A percentile compares a stretch with the other conserved stretches of the same genome.
Evolutionary conservation across 371 early-diverging fungal species (phyloP).

Genomic region (Rhizoclosmatium hyalinum): DNA sequence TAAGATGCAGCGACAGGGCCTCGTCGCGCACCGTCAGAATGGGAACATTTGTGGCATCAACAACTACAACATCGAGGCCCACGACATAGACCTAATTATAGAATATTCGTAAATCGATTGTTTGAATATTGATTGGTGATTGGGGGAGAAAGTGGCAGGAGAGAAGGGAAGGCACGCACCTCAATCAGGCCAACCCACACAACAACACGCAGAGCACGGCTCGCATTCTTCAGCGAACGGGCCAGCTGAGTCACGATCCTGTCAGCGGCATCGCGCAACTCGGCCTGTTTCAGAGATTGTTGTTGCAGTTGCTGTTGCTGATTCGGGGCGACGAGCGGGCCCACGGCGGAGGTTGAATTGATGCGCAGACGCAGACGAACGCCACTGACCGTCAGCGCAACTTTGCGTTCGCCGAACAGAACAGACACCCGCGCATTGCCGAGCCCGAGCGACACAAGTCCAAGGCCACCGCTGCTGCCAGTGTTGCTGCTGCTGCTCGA

Average conservation of each 20-base stretch:
- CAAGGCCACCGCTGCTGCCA: not conserved
- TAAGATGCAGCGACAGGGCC: not conserved
- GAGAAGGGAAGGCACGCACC: not conserved
- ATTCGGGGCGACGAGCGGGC: not conserved
- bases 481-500: not conserved
- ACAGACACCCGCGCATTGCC: not conserved
- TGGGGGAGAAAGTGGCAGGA: not conserved
- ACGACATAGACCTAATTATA: not conserved
- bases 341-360: not conserved
- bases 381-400: not conserved
- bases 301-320: not conserved
- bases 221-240: slow-evolving; percentile 8
- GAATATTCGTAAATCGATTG: too few relatives aligned
- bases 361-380: not conserved
- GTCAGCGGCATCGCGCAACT: not conserved
- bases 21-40: not conserved
- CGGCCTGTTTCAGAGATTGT: not conserved
- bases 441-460: not conserved
- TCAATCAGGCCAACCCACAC: slow-evolving; percentile 17
- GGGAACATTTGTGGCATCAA: not conserved
- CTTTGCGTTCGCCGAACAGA: not conserved
- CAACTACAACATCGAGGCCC: not conserved
- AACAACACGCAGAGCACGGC: slow-evolving; percentile 13
- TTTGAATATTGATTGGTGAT: not conserved
- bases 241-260: not conserved